Evolutionary conservation across 495 filamentous ascomycete genomes (phyloP), one percentile per base, ranked within the genome.

Genomic region (Penicillium tannophilum): DNA sequence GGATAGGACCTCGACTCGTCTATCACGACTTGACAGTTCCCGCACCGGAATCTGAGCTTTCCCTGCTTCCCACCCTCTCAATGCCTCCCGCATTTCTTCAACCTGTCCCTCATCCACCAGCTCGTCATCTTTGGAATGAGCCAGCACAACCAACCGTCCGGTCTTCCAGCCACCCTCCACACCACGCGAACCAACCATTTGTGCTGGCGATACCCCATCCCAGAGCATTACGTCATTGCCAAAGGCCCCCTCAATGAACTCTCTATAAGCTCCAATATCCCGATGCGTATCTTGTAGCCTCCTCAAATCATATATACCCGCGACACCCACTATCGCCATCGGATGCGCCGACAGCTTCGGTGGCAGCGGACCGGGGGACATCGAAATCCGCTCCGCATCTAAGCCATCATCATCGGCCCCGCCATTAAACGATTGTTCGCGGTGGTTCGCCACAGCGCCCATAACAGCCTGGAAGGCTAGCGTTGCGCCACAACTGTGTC

Each of bases 401-500:
- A 24, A 23, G n/a, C 57, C 60, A 12, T 30, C 14, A 2, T 58
- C 63, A 12, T 60, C 44, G 1, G 53, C 42, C 2, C 45, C 54
- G 1, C 48, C 56, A 7, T 46, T 61, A 36, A 62, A 61, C 0
- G 49, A 20, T 24, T 63, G 55, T 45, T 70, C 67, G 6, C 73
- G 63, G 44, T 72, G 65, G 12, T 59, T 50, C 1, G 63, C 52
- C 0, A 67, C 52, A 24, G 73, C 61, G 16, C 71, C 64, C 83
- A 87, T 86, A 11, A 85, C 79, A 2, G 83, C 62, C 72, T 94
- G 90, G 61, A 91, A 85, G 1, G 86, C 86, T 12, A 97, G 70
- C 1, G 86, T 88, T 0, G 83, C 91, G 12, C 92, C 92, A 43
- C 86, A 88, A 42, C 83, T 88, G 68, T 96, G 92, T 1, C 92